These are phyloP conservation scores for Trichoderma semiorbis DNA, from an alignment of 2,329 filamentous ascomycete genomes.

Conservation along the genomic window DNA sequence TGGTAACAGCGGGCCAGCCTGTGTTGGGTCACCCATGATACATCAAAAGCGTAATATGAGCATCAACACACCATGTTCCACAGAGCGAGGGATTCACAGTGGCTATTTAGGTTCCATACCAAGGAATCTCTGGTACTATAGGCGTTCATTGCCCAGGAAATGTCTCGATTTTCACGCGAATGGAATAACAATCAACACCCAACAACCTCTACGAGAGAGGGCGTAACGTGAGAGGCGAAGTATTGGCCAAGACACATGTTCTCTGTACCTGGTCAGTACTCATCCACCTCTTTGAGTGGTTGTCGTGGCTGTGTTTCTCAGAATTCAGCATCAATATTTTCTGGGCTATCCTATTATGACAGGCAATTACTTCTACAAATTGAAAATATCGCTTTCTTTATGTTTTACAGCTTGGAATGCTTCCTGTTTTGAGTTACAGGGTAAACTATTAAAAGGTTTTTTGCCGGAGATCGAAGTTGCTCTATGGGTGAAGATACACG, in stretches of 20 bases:
- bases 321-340: neutral
- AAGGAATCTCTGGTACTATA: neutral
- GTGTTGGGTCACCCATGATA: neutral
- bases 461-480: neutral
- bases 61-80: neutral
- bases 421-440: neutral
- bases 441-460: neutral
- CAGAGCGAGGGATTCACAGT: neutral
- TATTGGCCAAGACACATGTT: neutral
- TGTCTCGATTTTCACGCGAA: neutral
- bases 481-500: neutral
- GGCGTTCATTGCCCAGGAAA: neutral
- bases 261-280: neutral
- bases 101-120: neutral
- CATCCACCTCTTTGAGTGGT: neutral
- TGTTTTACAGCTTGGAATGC: neutral
- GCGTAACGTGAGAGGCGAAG: no score
- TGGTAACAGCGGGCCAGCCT: neutral
- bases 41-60: neutral
- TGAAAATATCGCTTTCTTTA: neutral
- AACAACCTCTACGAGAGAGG: neutral
- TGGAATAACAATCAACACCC: neutral
- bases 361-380: neutral
- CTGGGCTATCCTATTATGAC: neutral
- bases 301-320: neutral